Evolutionary conservation across 2,329 filamentous ascomycete genomes (phyloP), one percentile per base, ranked within the genome.

Genomic region (Penicillium sclerotigenum): DNA sequence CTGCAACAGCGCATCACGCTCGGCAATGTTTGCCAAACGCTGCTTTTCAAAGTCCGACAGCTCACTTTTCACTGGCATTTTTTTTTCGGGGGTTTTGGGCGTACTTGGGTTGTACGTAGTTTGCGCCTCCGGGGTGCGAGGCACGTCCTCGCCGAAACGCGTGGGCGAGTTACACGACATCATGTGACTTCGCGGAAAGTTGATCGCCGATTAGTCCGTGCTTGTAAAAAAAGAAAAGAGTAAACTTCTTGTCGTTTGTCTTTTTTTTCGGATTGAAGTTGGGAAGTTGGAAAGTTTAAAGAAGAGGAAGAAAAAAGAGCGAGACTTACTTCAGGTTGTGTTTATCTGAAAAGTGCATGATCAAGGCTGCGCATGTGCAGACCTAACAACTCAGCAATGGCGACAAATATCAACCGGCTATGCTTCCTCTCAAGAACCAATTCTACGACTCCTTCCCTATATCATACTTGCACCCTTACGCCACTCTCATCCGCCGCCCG

Each of bases 1-100:
- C 57, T 89, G 89, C 0, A 97, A 75, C 0, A 96, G 81, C 70
- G 87, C 90, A 73, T 93, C 88, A 65, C 95, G 94, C 52, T 89
- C 87, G 0, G 87, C 90, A 38, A 96, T 95, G 63, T 96, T 96
- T 58, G 91, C 90, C 16, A 90, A 83, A 0, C 92, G 83, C 64
- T 90, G 86, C 66, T 87, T 86, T 79, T 96, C 92, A 73, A 96
- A 97, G 37, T 91, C 90, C 73, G 89, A 95, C 65, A 95, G 78
- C 34, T 83, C 83, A 29, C 77, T 71, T 66, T 81, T 57, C 5
- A 10, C 31, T 8, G 20, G 6, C 57, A 42, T 51, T 3, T 31
- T 53, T n/a, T 5, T 38, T 45, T 51, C 31, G 31, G 47, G 28
- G 14, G 10, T 16, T 11, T 29, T 9, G 13, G 40, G 40, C 2